Evolutionary conservation across 805 yeast genomes (phyloP).

Genomic region (Kluyveromyces lactis): DNA sequence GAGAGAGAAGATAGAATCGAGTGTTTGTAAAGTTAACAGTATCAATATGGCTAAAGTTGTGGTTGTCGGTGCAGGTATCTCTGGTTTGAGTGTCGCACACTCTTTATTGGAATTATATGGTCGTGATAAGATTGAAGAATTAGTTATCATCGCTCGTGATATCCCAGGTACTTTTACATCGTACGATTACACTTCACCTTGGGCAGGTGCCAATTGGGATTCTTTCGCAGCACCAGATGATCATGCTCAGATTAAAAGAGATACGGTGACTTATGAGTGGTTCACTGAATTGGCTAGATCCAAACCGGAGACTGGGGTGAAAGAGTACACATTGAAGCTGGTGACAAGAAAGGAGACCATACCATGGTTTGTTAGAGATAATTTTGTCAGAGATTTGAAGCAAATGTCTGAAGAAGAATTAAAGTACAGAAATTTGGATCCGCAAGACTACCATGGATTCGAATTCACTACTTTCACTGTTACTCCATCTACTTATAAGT

Average conservation of each 20-base stretch:
- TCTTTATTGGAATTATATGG: slow-evolving; percentile 34
- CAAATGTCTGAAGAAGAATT: slow-evolving; percentile 30
- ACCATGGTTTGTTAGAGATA: slow-evolving; percentile 42
- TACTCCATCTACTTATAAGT: slow-evolving; percentile 48
- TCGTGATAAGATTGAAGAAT: slow-evolving; percentile 17
- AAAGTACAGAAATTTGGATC: slow-evolving; percentile 24
- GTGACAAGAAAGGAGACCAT: slow-evolving; percentile 14
- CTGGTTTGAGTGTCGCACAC: slow-evolving; percentile 46
- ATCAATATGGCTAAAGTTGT: slow-evolving; percentile 65
- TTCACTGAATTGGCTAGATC: slow-evolving; percentile 38
- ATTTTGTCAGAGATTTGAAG: slow-evolving; percentile 34
- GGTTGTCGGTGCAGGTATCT: slow-evolving; percentile 77
- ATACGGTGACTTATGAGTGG: slow-evolving; percentile 40
- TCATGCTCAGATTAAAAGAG: slow-evolving; percentile 32
- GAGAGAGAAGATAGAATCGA: no score
- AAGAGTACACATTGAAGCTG: slow-evolving; percentile 15
- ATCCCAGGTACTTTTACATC: slow-evolving; percentile 51
- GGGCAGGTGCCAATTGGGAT: slow-evolving; percentile 68
- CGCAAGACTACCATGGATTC: slow-evolving; percentile 33
- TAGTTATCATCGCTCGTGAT: slow-evolving; percentile 36
- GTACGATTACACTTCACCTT: slow-evolving; percentile 51
- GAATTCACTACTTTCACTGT: slow-evolving; percentile 49
- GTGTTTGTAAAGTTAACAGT: no score
- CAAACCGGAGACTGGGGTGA: slow-evolving; percentile 45
- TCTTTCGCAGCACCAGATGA: slow-evolving; percentile 44